Evolutionary conservation across 805 yeast genomes (phyloP).

Genomic region (Lipomyces mesembrius): DNA sequence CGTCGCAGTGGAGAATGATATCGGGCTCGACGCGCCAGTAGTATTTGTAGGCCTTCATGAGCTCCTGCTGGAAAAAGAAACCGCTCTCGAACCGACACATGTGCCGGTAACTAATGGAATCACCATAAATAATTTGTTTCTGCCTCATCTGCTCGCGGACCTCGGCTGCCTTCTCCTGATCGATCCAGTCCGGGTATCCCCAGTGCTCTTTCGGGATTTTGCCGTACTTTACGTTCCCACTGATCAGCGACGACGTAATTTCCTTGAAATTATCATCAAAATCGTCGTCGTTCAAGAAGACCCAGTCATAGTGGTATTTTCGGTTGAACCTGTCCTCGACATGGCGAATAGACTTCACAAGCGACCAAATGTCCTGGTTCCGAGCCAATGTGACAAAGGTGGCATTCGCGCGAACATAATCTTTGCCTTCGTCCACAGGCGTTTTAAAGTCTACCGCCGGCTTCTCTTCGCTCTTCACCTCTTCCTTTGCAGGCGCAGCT

Average conservation of each 20-base stretch:
- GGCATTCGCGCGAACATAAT: conserved; percentile 52
- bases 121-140: conserved; percentile 71
- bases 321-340: conserved; percentile 82
- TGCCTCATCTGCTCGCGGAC: conserved; percentile 62
- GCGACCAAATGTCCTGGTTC: conserved; percentile 62
- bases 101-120: conserved; percentile 75
- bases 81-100: conserved; percentile 92
- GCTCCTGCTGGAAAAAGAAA: conserved; percentile 74
- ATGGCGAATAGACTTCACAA: conserved; percentile 64
- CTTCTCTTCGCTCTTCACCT: neutral
- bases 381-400: conserved; percentile 73
- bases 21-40: conserved; percentile 95
- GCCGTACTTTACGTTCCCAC: conserved; percentile 76
- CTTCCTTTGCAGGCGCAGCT: conserved; percentile 6
- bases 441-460: neutral
- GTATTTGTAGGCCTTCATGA: conserved; percentile 72
- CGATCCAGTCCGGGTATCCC: conserved; percentile 84
- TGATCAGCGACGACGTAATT: conserved; percentile 56
- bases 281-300: conserved; percentile 80
- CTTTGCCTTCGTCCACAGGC: conserved; percentile 4
- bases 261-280: conserved; percentile 73
- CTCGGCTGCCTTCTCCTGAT: conserved; percentile 67
- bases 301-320: conserved; percentile 86
- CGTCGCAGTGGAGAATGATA: conserved; percentile 72
- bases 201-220: conserved; percentile 77